Percentiles rank a stretch among this genome's conserved stretches.
Conservation (phyloP, 1,139 yeast species). For the Suhomyces bokatorum region DNA sequence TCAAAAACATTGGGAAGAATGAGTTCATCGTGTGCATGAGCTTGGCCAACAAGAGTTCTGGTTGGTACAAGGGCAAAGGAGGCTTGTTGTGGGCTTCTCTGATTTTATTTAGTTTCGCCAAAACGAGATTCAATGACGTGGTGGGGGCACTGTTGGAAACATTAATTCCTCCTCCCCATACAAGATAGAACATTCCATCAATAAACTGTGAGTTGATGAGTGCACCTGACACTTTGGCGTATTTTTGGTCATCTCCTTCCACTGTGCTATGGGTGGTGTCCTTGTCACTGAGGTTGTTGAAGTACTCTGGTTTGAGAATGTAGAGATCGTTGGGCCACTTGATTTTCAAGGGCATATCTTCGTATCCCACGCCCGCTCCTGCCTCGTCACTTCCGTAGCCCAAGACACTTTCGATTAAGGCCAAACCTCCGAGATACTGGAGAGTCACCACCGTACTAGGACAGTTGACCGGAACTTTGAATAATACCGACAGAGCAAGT, state of each 20-base stretch:
- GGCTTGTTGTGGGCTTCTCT: conserved; percentile 42
- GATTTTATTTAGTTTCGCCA: conserved; percentile 57
- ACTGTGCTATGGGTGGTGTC: conserved; percentile 34
- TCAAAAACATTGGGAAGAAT: conserved; percentile 58
- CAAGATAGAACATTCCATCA: conserved; percentile 57
- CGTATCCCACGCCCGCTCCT: conserved; percentile 55
- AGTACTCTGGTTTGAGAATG: conserved; percentile 64
- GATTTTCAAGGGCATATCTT: conserved; percentile 72
- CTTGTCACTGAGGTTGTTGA: conserved; percentile 29
- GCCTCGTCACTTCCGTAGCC: conserved; percentile 52
- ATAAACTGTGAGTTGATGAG: conserved; percentile 76
- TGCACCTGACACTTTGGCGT: conserved; percentile 81
- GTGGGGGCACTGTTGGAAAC: conserved; percentile 88
- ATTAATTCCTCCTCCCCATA: conserved; percentile 87
- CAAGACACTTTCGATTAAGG: conserved; percentile 75
- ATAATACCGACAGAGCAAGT: conserved; percentile 73
- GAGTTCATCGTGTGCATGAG: conserved; percentile 65
- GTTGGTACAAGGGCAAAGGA: conserved; percentile 50
- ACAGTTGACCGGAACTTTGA: conserved; percentile 58
- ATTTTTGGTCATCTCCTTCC: conserved; percentile 49
- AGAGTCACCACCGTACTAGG: conserved; percentile 62
- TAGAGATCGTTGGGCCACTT: conserved; percentile 99
- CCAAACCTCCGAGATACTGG: conserved; percentile 84
- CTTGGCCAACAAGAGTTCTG: conserved; percentile 70
- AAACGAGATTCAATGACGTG: conserved; percentile 74